A percentile compares a stretch with the other conserved stretches of the same genome.
Conservation (phyloP, 148 eudicot genomes). For the Rhododendron vialii region DNA sequence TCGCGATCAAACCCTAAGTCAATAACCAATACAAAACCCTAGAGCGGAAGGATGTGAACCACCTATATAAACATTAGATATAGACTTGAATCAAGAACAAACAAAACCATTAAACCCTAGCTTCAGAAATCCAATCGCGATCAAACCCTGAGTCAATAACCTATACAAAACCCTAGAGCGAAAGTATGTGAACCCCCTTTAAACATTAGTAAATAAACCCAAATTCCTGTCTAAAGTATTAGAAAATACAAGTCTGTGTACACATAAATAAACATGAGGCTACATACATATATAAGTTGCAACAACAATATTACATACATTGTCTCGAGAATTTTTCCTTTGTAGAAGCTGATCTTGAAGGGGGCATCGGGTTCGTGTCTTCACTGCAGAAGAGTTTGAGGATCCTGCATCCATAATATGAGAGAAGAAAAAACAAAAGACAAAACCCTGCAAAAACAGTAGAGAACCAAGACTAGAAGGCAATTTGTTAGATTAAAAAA, state of each 20-base stretch:
- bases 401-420: constrained; percentile 48
- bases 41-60: too few relatives aligned
- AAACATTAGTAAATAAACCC: not conserved
- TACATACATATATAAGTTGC: not conserved
- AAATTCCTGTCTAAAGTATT: not conserved
- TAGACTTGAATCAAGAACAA: not conserved
- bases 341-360: constrained; percentile 57
- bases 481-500: constrained; percentile 8
- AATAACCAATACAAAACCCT: not conserved
- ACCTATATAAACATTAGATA: not conserved
- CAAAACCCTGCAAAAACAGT: constrained; percentile 8
- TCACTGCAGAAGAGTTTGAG: constrained; percentile 19
- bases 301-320: constrained; percentile 32
- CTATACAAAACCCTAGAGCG: not conserved
- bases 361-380: constrained; percentile 33
- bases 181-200: not conserved
- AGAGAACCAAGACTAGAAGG: constrained; percentile 16
- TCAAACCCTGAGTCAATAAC: not conserved
- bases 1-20: not conserved
- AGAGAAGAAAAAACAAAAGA: not conserved
- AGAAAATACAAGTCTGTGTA: not conserved
- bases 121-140: not conserved
- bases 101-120: not conserved
- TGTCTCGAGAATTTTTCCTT: constrained; percentile 59
- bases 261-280: not conserved